Base-by-base conservation (phyloP, 129 eudicot genomes). In the Flaveria sonorensis region DNA sequence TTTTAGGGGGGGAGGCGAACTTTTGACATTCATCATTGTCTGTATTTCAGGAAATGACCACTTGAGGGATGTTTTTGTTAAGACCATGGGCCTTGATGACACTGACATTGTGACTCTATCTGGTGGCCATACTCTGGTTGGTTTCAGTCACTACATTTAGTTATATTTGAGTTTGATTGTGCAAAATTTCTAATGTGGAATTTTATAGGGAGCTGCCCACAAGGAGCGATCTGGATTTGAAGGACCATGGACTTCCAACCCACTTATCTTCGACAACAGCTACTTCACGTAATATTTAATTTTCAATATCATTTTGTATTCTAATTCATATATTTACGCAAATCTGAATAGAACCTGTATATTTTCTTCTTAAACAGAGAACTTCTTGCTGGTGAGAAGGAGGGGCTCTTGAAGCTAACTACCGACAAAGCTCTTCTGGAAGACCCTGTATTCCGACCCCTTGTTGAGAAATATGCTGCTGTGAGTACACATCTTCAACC, bases 211-310 rank as follows among this genome's bases (percentile, higher is more conserved):
- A 59, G 85, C 91, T 75, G 86, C 89, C 82, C 97, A 92, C 63
- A 89, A 87, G 86, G 97, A 92, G 73, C 78, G 96, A 16, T 89
- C 96, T 70, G 96, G 97, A 13, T 92, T 87, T 70, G 97, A 89
- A 80, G 96, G 97, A 30, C 79, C 97, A 19, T 92, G 96, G 96
- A 92, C 97, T 19, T 1, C 77, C 55, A 86, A 92, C 61, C 97
- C 97, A 7, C 91, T 81, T 57, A 83, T 89, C 77, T 92, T 92
- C 46, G 93, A 92, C 67, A 92, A 89, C 85, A 86, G 90, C 61
- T 92, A 92, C 84, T 92, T 92, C 85, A 89, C 86, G 97, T 92
- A 62, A 71, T 84, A 42, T 57, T 23, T 39, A 14, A 6, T 21
- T 60, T 40, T 26, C 0, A 10, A 2, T 39, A 1, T 13, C 2